A percentile compares a stretch with the other conserved stretches of the same genome.
These are phyloP conservation scores for Glycine latifolia DNA, from an alignment of 306 rosid genomes.

Conservation along the genomic window DNA sequence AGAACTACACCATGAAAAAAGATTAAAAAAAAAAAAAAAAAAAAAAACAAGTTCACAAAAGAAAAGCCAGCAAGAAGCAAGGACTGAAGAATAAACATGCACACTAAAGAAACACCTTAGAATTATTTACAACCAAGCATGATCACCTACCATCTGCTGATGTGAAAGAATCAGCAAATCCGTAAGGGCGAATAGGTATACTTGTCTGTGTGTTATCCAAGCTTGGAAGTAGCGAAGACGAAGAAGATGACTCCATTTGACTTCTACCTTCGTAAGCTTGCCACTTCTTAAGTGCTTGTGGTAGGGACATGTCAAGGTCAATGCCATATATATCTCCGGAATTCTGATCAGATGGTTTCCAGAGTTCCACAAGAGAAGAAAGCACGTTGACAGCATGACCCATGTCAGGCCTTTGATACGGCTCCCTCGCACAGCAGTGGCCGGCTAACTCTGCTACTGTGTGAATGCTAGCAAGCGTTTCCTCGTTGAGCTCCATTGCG, in stretches of 20 bases:
- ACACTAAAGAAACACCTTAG: constrained; percentile 47
- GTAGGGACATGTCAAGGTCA: constrained; percentile 90
- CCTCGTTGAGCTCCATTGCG: constrained; percentile 70
- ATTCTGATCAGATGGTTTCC: constrained; percentile 86
- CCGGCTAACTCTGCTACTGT: constrained; percentile 90
- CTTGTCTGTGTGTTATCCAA: constrained; percentile 93
- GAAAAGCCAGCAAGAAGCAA: neutral
- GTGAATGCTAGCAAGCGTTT: constrained; percentile 74
- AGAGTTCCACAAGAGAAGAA: constrained; percentile 80
- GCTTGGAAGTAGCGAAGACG: constrained; percentile 86
- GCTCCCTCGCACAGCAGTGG: constrained; percentile 90
- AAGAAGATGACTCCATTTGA: constrained; percentile 76
- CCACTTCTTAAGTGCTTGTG: constrained; percentile 97
- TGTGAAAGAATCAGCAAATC: constrained; percentile 88
- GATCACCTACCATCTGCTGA: constrained; percentile 87
- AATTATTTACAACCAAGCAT: constrained; percentile 57
- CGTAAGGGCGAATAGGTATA: constrained; percentile 81
- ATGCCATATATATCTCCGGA: constrained; percentile 86
- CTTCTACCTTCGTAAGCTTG: constrained; percentile 89
- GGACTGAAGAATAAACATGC: constrained; percentile 48
- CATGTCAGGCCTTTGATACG: constrained; percentile 94
- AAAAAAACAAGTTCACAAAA: constrained; percentile 32
- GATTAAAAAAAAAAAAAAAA: neutral
- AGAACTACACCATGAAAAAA: constrained; percentile 46
- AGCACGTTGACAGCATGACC: constrained; percentile 88